Base-by-base conservation (phyloP, 768 basidiomycete genomes). In the Mycena epipterygia region DNA sequence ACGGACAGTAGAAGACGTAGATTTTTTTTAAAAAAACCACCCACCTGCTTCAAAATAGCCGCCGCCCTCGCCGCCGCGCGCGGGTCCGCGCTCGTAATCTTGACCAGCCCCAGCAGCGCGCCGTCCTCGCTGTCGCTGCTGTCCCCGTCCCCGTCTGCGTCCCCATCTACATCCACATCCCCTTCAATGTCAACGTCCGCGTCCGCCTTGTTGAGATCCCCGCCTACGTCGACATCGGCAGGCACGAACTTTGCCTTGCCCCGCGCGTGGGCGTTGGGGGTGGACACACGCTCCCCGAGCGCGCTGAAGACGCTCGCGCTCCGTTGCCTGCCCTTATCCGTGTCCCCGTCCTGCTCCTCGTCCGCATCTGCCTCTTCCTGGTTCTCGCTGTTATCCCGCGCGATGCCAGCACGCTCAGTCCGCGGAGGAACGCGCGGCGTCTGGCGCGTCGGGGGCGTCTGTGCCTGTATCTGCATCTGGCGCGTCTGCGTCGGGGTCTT, bases 21-120 rank as follows among this genome's bases (percentile, higher is more conserved):
- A n/a, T n/a, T n/a, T n/a, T n/a, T n/a, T n/a, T n/a, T n/a, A n/a
- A n/a, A n/a, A n/a, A n/a, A n/a, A n/a, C n/a, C 1, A 79, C 89
- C n/a, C 56, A 95, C 95, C 86, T 94, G 88, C 80, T 93, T 95
- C 74, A 98, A 84, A 67, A 98, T 96, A 0, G 96, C 96, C 37
- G 95, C 96, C n/a, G 96, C 96, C 55, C 94, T 84, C 2, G 96
- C 96, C 52, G 96, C 96, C 21, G 95, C 95, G 67, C 87, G 86
- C 2, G 96, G 94, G 79, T 97, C 94, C 25, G 89, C 88, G 67
- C 94, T 95, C 3, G 91, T 91, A 70, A 97, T 93, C 82, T 94
- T 92, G 72, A 98, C 90, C 7, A 97, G 82, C n/a, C 88, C 88
- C 17, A 83, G 79, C 56, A 89, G 87, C 21, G 80, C 74, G 11